Conservation (phyloP, 495 filamentous ascomycete species). For the Aspergillus sparsus region DNA sequence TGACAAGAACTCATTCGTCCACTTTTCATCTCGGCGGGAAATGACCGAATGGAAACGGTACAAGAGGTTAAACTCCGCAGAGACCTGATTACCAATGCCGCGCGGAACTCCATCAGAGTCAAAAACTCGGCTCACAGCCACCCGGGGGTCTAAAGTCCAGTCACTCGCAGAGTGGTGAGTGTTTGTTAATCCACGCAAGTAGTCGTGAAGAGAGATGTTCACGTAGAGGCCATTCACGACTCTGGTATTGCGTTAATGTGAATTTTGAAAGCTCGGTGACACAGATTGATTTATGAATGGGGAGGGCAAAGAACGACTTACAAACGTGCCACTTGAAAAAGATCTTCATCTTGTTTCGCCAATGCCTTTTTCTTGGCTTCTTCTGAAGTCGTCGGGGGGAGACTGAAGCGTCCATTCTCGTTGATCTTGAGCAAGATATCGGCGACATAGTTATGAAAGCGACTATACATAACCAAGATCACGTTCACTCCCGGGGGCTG, state of each 20-base stretch:
- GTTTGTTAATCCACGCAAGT: conserved; percentile 29
- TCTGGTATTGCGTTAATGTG: background rate
- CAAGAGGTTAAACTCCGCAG: conserved; percentile 54
- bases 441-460: conserved; percentile 47
- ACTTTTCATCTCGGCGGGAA: conserved; percentile 45
- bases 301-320: conserved; percentile 13
- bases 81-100: conserved; percentile 52
- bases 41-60: conserved; percentile 53
- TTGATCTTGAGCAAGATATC: conserved; percentile 39
- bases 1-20: conserved; percentile 42
- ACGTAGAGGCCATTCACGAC: conserved; percentile 5
- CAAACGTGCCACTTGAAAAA: conserved; percentile 45
- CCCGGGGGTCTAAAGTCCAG: conserved; percentile 35
- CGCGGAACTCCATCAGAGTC: conserved; percentile 20
- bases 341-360: conserved; percentile 37
- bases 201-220: conserved; percentile 32
- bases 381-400: background rate
- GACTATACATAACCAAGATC: conserved; percentile 44
- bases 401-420: conserved; percentile 39
- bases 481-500: conserved; percentile 51
- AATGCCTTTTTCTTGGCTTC: conserved; percentile 10
- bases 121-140: conserved; percentile 8
- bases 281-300: too few species aligned
- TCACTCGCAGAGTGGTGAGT: conserved; percentile 19
- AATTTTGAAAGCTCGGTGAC: background rate